These are phyloP conservation scores for Penicillium turbatum DNA, from an alignment of 495 filamentous ascomycete species.

Conservation along the genomic window DNA sequence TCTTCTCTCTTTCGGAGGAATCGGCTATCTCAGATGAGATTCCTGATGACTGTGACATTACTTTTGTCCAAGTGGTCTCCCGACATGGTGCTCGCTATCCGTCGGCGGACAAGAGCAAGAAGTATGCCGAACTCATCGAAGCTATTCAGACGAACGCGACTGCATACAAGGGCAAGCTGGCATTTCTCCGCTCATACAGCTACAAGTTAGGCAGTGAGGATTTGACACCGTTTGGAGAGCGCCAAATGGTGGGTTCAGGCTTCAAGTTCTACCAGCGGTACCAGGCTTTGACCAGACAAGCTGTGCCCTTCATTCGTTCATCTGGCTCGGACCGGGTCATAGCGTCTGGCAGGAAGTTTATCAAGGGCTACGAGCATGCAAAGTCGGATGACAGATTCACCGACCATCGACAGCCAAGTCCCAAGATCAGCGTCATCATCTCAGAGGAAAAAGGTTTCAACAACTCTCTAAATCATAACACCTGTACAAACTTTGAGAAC, in stretches of 20 bases:
- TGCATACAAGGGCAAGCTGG: conserved; percentile 52
- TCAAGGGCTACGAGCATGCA: conserved; percentile 62
- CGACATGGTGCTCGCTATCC: conserved; percentile 83
- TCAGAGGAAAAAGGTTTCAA: conserved; percentile 59
- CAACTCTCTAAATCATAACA: conserved; percentile 70
- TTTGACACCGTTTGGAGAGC: conserved; percentile 66
- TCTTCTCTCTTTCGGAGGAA: conserved; percentile 57
- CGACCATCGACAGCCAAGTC: conserved; percentile 35
- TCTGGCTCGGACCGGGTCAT: conserved; percentile 69
- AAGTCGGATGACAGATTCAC: conserved; percentile 42
- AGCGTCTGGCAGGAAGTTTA: conserved; percentile 67
- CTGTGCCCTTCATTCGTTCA: conserved; percentile 66
- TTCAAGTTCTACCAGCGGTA: conserved; percentile 70
- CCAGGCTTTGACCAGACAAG: conserved; percentile 45
- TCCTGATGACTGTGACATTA: conserved; percentile 62
- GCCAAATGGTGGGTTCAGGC: conserved; percentile 71
- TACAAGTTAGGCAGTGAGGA: conserved; percentile 73
- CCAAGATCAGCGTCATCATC: conserved; percentile 59
- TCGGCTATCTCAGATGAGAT: conserved; percentile 54
- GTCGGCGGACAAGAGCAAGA: conserved; percentile 54
- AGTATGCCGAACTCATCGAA: conserved; percentile 53
- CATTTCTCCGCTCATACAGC: conserved; percentile 63
- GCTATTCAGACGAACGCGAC: conserved; percentile 56
- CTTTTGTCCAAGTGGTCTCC: conserved; percentile 73
- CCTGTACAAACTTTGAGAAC: conserved; percentile 59